Conservation (phyloP, 208 protist genomes). For the Trypanosoma caninum region DNA sequence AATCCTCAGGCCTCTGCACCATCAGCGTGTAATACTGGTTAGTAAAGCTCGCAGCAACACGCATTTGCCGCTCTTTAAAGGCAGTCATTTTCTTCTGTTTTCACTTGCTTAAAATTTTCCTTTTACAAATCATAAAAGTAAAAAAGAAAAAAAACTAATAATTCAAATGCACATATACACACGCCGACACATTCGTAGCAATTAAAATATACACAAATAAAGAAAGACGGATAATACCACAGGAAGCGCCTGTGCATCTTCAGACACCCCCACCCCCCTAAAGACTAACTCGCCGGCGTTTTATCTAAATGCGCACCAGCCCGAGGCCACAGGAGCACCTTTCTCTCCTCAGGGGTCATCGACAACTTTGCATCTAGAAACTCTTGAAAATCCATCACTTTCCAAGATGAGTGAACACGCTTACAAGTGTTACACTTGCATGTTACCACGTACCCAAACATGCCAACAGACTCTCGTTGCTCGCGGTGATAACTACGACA, state of each 20-base stretch:
- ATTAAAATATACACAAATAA: constrained; percentile 2
- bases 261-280: too few relatives aligned
- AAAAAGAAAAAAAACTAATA: constrained; percentile 4
- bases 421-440: constrained; percentile 59
- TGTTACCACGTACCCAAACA: constrained; percentile 54
- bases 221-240: too few relatives aligned
- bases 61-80: constrained; percentile 21
- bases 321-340: constrained; percentile 15
- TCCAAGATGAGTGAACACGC: constrained; percentile 75
- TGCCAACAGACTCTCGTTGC: constrained; percentile 54
- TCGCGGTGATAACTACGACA: constrained; percentile 79
- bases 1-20: constrained; percentile 36
- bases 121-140: not conserved
- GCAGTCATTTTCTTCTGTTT: constrained; percentile 21
- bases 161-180: too few relatives aligned
- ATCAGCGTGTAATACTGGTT: constrained; percentile 65
- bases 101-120: too few relatives aligned
- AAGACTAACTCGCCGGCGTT: not conserved
- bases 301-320: not conserved
- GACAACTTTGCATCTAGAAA: constrained; percentile 66
- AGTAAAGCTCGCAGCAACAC: constrained; percentile 64
- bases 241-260: too few relatives aligned
- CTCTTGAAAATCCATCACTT: constrained; percentile 59
- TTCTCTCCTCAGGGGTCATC: constrained; percentile 45
- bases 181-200: not conserved